Evolutionary conservation across 2,329 filamentous ascomycete genomes (phyloP).

Genomic region (Cladosporium halotolerans): DNA sequence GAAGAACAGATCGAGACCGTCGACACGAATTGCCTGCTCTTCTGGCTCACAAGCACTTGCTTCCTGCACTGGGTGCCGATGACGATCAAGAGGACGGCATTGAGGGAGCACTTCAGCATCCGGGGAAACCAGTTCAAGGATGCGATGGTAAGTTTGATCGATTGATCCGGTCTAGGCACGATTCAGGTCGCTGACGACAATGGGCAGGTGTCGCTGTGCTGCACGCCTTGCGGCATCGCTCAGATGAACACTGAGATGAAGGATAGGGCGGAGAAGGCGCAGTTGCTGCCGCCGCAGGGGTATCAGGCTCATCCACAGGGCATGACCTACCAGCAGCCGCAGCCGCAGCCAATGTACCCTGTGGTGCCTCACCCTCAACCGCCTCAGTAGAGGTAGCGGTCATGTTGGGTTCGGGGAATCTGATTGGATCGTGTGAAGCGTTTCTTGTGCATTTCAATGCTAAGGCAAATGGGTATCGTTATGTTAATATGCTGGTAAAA

Average conservation of each 20-base stretch:
- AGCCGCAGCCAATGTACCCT: background rate
- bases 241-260: conserved; percentile 21
- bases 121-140: conserved; percentile 13
- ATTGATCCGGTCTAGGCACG: background rate
- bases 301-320: conserved; percentile 1
- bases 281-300: background rate
- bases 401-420: background rate
- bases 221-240: conserved; percentile 15
- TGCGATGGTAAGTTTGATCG: background rate
- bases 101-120: conserved; percentile 15
- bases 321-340: conserved; percentile 3
- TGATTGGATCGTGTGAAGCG: no score
- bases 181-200: background rate
- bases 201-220: conserved; percentile 2
- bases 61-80: conserved; percentile 12
- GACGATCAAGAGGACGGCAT: conserved; percentile 13
- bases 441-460: background rate
- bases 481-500: background rate
- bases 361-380: background rate
- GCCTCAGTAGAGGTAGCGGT: background rate
- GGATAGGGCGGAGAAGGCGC: conserved; percentile 13
- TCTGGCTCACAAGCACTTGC: background rate
- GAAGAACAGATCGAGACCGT: conserved; percentile 2
- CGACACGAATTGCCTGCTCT: conserved; percentile 14
- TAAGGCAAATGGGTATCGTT: background rate